phyloP scores from a whole-genome alignment of 1,284 basidiomycete genomes.

The Trichosporon asahii region DNA sequence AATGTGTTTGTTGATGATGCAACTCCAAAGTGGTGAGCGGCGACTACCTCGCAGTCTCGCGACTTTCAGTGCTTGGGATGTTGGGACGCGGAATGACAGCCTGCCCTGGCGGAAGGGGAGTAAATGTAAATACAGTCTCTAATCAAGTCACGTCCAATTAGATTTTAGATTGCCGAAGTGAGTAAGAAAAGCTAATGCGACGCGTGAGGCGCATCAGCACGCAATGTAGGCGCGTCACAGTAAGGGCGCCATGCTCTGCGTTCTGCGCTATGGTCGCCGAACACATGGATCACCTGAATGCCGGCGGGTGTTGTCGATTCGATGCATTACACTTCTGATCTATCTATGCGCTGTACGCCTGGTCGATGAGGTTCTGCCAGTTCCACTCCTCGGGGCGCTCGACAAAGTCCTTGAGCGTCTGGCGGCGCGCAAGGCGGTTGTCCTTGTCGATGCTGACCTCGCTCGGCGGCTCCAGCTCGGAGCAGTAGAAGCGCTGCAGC shows the following conservation, averaged over 20 bases:
- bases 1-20: neutral
- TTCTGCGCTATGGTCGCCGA: neutral
- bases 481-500: constrained; percentile 73
- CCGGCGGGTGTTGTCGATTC: constrained; percentile 8
- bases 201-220: neutral
- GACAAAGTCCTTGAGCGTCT: constrained; percentile 44
- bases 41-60: neutral
- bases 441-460: constrained; percentile 32
- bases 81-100: neutral
- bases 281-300: neutral
- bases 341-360: constrained; percentile 40
- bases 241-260: neutral
- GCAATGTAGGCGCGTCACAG: neutral
- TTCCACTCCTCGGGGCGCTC: constrained; percentile 49
- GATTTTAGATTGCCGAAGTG: neutral
- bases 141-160: neutral
- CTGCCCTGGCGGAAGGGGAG: neutral
- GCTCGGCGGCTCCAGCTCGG: constrained; percentile 25
- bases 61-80: neutral
- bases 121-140: neutral
- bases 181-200: neutral
- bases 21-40: neutral
- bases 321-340: constrained; percentile 23
- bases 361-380: constrained; percentile 46
- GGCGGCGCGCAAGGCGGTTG: constrained; percentile 40